Conservation (phyloP, 2,329 filamentous ascomycete genomes). For the Epicoccum sorghinum region DNA sequence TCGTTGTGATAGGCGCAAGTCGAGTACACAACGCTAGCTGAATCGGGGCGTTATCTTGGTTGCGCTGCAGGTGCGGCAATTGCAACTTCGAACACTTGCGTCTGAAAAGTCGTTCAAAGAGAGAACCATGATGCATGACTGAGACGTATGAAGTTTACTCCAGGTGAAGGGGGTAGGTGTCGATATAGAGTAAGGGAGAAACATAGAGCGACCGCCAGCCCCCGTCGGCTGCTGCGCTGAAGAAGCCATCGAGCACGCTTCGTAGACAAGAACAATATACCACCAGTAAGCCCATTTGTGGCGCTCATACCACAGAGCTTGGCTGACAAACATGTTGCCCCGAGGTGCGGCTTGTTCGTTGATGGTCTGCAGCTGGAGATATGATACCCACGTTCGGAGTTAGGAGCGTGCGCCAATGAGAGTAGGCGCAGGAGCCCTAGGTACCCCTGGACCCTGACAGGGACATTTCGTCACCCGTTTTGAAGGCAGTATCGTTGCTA, state of each 20-base stretch:
- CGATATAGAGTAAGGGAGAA: too few relatives aligned
- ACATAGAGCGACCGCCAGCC: too few relatives aligned
- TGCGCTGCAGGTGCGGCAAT: not conserved
- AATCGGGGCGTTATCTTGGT: slow-evolving; percentile 9
- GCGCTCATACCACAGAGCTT: too few relatives aligned
- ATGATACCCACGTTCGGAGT: not conserved
- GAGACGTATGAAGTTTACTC: too few relatives aligned
- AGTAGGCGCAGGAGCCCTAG: not conserved
- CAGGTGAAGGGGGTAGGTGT: too few relatives aligned
- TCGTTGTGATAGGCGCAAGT: slow-evolving; percentile 9
- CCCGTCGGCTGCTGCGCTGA: too few relatives aligned
- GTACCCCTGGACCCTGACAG: slow-evolving; percentile 11
- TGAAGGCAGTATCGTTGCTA: slow-evolving; percentile 1
- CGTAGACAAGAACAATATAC: too few relatives aligned
- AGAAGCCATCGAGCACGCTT: too few relatives aligned
- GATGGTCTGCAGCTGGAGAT: not conserved
- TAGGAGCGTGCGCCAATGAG: slow-evolving; percentile 3
- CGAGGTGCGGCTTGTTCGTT: not conserved
- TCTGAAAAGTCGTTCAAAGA: too few relatives aligned
- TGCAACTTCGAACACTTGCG: not conserved
- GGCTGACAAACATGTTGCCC: too few relatives aligned
- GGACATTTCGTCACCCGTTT: slow-evolving; percentile 7
- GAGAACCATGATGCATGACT: too few relatives aligned
- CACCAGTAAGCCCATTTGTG: too few relatives aligned
- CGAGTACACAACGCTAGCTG: slow-evolving; percentile 16